Percentiles rank a stretch among this genome's conserved stretches.
Conservation (phyloP, 345 rosid genomes). For the Jatropha curcas region DNA sequence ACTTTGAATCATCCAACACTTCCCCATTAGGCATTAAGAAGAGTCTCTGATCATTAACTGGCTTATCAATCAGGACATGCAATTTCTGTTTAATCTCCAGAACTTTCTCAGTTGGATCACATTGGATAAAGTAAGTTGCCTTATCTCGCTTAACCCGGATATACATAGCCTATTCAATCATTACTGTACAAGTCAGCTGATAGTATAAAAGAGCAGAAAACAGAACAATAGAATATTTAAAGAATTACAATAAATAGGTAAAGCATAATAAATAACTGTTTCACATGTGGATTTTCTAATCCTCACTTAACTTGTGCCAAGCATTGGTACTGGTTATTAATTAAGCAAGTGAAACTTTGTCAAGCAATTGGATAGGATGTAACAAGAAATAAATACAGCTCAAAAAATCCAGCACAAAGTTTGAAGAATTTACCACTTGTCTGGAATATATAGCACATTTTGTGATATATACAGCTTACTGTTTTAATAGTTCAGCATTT, state of each 20-base stretch:
- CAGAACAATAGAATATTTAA: neutral
- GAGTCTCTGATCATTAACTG: slow-evolving; percentile 67
- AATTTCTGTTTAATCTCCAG: slow-evolving; percentile 75
- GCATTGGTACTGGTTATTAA: neutral
- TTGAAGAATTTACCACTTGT: neutral
- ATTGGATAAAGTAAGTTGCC: slow-evolving; percentile 81
- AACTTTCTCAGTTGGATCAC: slow-evolving; percentile 81
- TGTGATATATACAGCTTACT: neutral
- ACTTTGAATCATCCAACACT: slow-evolving; percentile 71
- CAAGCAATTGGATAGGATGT: neutral
- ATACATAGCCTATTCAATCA: slow-evolving; percentile 68
- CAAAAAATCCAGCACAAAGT: neutral
- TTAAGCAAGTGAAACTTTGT: neutral
- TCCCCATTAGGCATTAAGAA: slow-evolving; percentile 57
- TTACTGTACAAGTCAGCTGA: slow-evolving; percentile 1
- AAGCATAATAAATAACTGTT: neutral
- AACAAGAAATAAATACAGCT: neutral
- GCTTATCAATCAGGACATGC: slow-evolving; percentile 60
- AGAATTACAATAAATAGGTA: neutral
- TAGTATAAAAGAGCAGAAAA: slow-evolving; percentile 8
- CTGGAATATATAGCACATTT: neutral
- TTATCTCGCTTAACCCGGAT: slow-evolving; percentile 87
- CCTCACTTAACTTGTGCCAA: neutral
- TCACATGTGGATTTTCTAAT: neutral
- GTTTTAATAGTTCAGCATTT: neutral